Conservation (phyloP, 371 early-diverging fungal genomes). For the Gilbertella persicaria region DNA sequence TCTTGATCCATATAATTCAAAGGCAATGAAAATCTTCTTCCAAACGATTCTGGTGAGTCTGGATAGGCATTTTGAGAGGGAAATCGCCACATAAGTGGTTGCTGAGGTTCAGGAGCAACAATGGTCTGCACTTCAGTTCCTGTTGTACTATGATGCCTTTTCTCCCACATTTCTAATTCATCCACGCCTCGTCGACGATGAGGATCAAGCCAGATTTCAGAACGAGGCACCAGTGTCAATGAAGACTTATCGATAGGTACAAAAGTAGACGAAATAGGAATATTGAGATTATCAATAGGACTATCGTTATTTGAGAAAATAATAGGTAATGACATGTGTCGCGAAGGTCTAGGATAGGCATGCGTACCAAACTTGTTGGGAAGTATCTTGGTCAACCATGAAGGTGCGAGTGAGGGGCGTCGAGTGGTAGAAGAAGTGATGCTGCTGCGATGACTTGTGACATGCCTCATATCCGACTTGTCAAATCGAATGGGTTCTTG, state of each 20-base stretch:
- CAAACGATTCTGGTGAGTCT: conserved; percentile 25
- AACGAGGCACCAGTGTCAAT: conserved; percentile 38
- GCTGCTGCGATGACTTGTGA: not conserved
- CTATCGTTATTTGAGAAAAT: not conserved
- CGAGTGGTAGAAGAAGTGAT: not conserved
- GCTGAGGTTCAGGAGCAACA: not conserved
- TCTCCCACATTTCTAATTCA: conserved; percentile 44
- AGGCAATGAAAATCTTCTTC: not conserved
- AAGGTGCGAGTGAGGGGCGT: conserved; percentile 15
- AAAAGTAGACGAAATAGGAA: conserved; percentile 16
- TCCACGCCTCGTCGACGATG: conserved; percentile 44
- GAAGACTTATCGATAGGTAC: conserved; percentile 25
- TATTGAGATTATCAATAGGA: conserved; percentile 14
- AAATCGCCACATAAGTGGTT: conserved; percentile 17
- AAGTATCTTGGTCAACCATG: conserved; percentile 9
- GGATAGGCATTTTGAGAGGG: conserved; percentile 17
- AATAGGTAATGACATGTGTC: conserved; percentile 17
- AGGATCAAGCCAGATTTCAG: conserved; percentile 40
- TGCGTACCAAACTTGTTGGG: conserved; percentile 13
- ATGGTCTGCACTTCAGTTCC: conserved; percentile 3
- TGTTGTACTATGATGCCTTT: conserved; percentile 19
- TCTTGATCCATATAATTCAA: not conserved
- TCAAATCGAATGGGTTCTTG: conserved; percentile 22
- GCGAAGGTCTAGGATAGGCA: not conserved
- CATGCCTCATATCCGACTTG: conserved; percentile 13